A percentile compares a stretch with the other conserved stretches of the same genome.
These are phyloP conservation scores for Fusarium anthophilum DNA, from an alignment of 2,329 filamentous ascomycete species.

Conservation along the genomic window DNA sequence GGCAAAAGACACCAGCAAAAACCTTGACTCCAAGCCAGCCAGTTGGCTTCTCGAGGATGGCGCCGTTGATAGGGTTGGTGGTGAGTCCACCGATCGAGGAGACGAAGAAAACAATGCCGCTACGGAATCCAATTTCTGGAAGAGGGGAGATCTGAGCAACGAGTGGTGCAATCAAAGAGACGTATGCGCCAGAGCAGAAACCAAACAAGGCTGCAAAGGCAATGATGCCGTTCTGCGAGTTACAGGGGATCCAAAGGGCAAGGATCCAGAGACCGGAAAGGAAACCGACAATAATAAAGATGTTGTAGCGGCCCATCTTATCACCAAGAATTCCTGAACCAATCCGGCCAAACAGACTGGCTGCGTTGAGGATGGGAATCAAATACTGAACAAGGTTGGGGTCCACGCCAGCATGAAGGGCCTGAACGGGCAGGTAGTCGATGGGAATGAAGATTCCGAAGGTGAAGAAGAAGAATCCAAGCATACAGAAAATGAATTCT, in stretches of 20 bases:
- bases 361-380: conserved; percentile 52
- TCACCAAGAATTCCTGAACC: conserved; percentile 48
- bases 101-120: conserved; percentile 58
- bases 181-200: conserved; percentile 54
- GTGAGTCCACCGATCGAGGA: conserved; percentile 65
- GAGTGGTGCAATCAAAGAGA: conserved; percentile 51
- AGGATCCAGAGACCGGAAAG: conserved; percentile 51
- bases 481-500: conserved; percentile 45
- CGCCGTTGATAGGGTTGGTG: conserved; percentile 66
- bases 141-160: conserved; percentile 51
- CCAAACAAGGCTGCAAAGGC: conserved; percentile 54
- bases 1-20: conserved; percentile 43
- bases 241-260: conserved; percentile 55
- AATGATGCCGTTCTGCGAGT: conserved; percentile 43
- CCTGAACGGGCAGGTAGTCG: conserved; percentile 48
- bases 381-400: conserved; percentile 47
- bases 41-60: conserved; percentile 45
- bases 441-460: conserved; percentile 51
- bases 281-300: conserved; percentile 57
- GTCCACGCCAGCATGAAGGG: conserved; percentile 42
- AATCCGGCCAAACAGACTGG: conserved; percentile 50
- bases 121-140: conserved; percentile 44
- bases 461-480: conserved; percentile 49
- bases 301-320: conserved; percentile 51
- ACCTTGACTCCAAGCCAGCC: conserved; percentile 51